phyloP scores from a whole-genome alignment of 2,329 filamentous ascomycete species.

The Epichloe sibirici region DNA sequence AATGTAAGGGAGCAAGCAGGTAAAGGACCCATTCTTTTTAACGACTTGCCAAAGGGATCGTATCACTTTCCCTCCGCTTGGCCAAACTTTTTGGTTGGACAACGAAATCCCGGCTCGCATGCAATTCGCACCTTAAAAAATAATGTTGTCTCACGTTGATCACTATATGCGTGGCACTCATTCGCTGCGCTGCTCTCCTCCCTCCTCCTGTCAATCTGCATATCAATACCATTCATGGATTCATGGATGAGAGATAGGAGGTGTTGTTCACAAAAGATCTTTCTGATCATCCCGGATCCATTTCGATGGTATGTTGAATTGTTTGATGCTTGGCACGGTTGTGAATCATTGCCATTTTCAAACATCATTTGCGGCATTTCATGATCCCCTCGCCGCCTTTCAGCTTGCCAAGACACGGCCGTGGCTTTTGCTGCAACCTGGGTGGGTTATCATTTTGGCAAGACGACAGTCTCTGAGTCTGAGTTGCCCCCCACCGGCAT shows the following conservation, averaged over 20 bases:
- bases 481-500: too few relatives aligned
- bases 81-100: too few relatives aligned
- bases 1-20: too few relatives aligned
- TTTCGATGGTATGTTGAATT: background rate
- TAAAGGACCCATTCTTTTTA: too few relatives aligned
- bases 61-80: too few relatives aligned
- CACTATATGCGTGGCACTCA: too few relatives aligned
- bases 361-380: slow-evolving; percentile 3
- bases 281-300: background rate
- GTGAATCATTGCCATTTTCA: background rate
- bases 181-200: background rate
- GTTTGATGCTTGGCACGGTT: background rate
- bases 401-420: background rate
- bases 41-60: too few relatives aligned
- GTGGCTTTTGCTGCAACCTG: background rate
- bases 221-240: background rate
- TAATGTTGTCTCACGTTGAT: too few relatives aligned
- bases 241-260: background rate
- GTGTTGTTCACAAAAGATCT: background rate
- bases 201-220: background rate
- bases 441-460: background rate
- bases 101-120: too few relatives aligned
- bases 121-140: too few relatives aligned
- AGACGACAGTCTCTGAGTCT: slow-evolving; percentile 25
- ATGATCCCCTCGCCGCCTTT: background rate